Evolutionary conservation across 495 filamentous ascomycete genomes (phyloP).

Genomic region (Patellaria atrata): DNA sequence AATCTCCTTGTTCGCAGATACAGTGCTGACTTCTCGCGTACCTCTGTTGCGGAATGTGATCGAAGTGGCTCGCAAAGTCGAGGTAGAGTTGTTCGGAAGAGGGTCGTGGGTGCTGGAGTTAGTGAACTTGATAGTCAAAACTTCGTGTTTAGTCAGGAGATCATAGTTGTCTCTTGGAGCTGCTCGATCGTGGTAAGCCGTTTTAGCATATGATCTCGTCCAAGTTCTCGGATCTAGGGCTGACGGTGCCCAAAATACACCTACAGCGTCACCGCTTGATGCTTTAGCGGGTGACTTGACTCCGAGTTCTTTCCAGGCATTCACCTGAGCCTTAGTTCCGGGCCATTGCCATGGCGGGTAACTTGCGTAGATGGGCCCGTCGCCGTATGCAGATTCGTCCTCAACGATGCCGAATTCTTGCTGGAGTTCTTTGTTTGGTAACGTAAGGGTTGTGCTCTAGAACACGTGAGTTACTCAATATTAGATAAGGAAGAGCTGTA

Average conservation of each 20-base stretch:
- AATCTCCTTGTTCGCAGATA: too few species aligned
- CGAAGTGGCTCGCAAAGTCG: too few species aligned
- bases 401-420: conserved; percentile 22
- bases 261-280: background rate
- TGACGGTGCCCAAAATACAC: conserved; percentile 1
- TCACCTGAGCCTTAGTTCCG: background rate
- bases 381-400: conserved; percentile 20
- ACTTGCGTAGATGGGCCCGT: background rate
- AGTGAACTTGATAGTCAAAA: conserved; percentile 13
- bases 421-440: background rate
- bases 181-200: conserved; percentile 30
- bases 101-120: too few species aligned
- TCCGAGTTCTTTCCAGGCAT: background rate
- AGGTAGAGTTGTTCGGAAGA: too few species aligned
- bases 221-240: conserved; percentile 23
- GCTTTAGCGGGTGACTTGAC: conserved; percentile 14
- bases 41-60: too few species aligned
- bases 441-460: conserved; percentile 3
- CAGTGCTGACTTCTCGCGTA: too few species aligned
- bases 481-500: too few species aligned
- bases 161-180: background rate
- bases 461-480: too few species aligned
- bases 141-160: conserved; percentile 9
- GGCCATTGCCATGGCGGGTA: background rate
- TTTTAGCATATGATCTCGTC: conserved; percentile 38